Evolutionary conservation across 1,284 basidiomycete genomes (phyloP), one percentile per base, ranked within the genome.

Genomic region (Irpex rosettiformis): DNA sequence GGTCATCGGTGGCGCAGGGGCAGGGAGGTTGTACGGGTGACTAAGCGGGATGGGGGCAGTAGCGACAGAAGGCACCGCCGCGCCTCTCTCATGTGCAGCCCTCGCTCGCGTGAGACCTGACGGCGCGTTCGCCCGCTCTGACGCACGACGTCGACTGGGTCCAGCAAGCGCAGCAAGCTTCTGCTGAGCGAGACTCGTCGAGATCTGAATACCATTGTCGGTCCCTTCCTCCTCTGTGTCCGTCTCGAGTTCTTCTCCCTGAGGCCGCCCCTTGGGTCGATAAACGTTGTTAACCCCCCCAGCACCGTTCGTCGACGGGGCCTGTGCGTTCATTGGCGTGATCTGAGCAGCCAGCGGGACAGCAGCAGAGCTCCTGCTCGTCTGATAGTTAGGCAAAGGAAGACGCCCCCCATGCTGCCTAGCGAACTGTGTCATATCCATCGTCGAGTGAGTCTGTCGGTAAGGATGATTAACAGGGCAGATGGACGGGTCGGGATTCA

Each of bases 21-120:
- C 75, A 0, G 89, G 89, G 25, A 92, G 78, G 65, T 88, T 89
- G 72, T 90, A 91, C 3, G 88, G 88, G 67, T 88, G 86, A 3
- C 77, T 77, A 2, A 89, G 72, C 1, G 85, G 81, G 49, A 89
- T 84, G 0, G 88, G 82, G 4, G 77, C 73, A 0, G 72, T 73
- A 18, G 69, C 68, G 24, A 73, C 68, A 8, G 64, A 67, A 7
- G 66, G 64, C 5, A 74, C 58, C 27, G n/a, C n/a, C n/a, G 62
- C 58, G 0, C 43, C 29, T 24, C 27, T 24, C 37, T 49, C n/a
- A 30, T 42, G 29, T 3, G 33, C 33, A 5, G 22, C 25, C 25
- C 13, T 37, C 24, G 57, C 3, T 8, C 53, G 42, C 7, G 45
- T n/a, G 13, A 27, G 57, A 16, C 30, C 22, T 2, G 21, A 51